phyloP scores from a whole-genome alignment of 2,329 filamentous ascomycete species.

The Apiospora rasikravindrae region DNA sequence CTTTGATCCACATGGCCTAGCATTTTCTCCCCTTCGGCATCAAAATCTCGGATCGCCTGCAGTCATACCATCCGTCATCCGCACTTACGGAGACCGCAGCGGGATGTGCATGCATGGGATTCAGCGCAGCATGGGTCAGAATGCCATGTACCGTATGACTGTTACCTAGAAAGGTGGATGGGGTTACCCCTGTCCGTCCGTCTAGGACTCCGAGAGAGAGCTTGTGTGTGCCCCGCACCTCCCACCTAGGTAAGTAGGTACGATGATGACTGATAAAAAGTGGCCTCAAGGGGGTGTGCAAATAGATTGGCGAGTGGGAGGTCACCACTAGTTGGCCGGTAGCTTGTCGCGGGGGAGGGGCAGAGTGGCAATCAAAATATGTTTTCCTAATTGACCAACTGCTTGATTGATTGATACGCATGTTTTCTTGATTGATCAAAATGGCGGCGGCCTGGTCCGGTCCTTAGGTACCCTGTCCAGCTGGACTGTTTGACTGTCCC shows the following conservation, averaged over 20 bases:
- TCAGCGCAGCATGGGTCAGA: neutral
- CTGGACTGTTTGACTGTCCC: neutral
- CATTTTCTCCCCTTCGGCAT: neutral
- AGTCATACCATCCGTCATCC: conserved; percentile 11
- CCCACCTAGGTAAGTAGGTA: too few relatives aligned
- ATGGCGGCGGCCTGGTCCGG: neutral
- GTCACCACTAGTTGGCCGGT: too few relatives aligned
- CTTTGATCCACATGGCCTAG: neutral
- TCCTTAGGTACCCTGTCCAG: neutral
- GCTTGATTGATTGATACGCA: neutral
- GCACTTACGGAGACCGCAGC: neutral
- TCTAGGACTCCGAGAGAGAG: neutral
- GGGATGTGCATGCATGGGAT: neutral
- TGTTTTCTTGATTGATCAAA: neutral
- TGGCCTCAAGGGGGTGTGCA: neutral
- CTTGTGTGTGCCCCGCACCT: neutral
- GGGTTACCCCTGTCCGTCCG: neutral
- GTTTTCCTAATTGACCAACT: conserved; percentile 15
- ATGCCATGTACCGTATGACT: neutral
- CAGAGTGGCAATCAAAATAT: neutral
- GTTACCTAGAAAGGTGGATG: neutral
- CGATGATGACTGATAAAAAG: neutral
- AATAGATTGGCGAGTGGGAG: neutral
- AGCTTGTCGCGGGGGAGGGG: neutral
- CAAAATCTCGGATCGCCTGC: neutral